These are phyloP conservation scores for Pontederia crassipes DNA, from an alignment of 176 grass and related monocot species.

Conservation along the genomic window DNA sequence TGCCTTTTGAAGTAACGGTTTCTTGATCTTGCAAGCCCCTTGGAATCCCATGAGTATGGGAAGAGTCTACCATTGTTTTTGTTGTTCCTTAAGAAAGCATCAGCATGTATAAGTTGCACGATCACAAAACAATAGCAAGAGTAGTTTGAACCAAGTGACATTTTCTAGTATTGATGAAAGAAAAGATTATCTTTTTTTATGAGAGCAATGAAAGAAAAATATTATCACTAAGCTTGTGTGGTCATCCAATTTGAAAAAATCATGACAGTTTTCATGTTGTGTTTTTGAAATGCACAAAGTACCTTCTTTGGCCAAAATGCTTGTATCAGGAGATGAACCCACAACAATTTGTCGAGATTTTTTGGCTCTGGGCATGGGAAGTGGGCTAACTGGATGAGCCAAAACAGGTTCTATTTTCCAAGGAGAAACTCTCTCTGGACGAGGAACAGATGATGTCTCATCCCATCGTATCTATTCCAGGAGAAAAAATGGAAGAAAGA, in stretches of 20 bases:
- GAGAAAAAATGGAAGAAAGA: constrained; percentile 18
- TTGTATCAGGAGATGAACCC: constrained; percentile 48
- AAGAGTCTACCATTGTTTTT: constrained; percentile 35
- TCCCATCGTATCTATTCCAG: constrained; percentile 74
- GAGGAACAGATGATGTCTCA: constrained; percentile 69
- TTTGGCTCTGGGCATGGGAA: constrained; percentile 62
- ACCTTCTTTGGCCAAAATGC: constrained; percentile 78
- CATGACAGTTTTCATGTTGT: no score
- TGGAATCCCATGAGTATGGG: constrained; percentile 37
- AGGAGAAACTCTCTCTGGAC: constrained; percentile 80
- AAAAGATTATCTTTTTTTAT: no score
- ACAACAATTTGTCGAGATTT: constrained; percentile 50
- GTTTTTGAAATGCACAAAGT: neutral
- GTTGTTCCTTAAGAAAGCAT: constrained; percentile 23
- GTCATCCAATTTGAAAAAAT: no score
- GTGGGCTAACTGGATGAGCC: constrained; percentile 60
- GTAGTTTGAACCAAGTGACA: no score
- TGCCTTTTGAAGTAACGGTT: constrained; percentile 42
- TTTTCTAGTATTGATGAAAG: no score
- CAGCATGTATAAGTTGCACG: no score
- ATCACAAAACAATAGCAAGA: no score
- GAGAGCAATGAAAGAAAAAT: no score
- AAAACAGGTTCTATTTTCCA: constrained; percentile 90
- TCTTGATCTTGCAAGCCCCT: constrained; percentile 77
- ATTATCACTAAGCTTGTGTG: no score